Conservation (phyloP, 208 protist species). For the Acanthamoeba divionensis region DNA sequence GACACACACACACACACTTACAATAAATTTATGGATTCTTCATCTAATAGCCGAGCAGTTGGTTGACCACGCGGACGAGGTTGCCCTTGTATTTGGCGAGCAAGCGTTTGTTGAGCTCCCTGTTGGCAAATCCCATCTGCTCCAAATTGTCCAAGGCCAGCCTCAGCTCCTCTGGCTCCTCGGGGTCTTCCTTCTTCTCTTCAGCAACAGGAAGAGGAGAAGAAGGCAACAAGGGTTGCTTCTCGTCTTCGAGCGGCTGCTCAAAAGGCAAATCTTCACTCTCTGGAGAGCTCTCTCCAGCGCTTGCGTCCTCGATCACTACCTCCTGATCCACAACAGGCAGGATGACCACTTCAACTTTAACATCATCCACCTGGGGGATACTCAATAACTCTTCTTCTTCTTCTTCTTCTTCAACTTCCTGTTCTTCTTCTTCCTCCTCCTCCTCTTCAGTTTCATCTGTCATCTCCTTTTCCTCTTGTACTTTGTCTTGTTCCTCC, state of each 20-base stretch:
- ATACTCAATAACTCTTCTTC: too few relatives aligned
- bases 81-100: slow-evolving; percentile 20
- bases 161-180: background rate
- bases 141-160: background rate
- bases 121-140: slow-evolving; percentile 14
- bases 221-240: background rate
- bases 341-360: background rate
- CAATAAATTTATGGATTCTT: too few relatives aligned
- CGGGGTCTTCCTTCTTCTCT: background rate
- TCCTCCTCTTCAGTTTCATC: background rate
- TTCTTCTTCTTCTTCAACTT: background rate
- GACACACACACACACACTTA: too few relatives aligned
- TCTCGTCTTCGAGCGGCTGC: background rate
- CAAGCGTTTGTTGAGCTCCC: background rate
- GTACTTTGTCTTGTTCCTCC: too few relatives aligned
- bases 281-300: background rate
- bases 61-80: background rate
- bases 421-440: too few relatives aligned
- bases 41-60: slow-evolving; percentile 30
- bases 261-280: background rate
- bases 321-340: background rate
- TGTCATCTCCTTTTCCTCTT: too few relatives aligned
- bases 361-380: background rate
- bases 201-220: background rate
- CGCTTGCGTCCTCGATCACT: background rate